Percentiles rank a stretch among this genome's conserved stretches.
Evolutionary conservation across 495 filamentous ascomycete genomes (phyloP).

Genomic region (Coniosporium apollinis): DNA sequence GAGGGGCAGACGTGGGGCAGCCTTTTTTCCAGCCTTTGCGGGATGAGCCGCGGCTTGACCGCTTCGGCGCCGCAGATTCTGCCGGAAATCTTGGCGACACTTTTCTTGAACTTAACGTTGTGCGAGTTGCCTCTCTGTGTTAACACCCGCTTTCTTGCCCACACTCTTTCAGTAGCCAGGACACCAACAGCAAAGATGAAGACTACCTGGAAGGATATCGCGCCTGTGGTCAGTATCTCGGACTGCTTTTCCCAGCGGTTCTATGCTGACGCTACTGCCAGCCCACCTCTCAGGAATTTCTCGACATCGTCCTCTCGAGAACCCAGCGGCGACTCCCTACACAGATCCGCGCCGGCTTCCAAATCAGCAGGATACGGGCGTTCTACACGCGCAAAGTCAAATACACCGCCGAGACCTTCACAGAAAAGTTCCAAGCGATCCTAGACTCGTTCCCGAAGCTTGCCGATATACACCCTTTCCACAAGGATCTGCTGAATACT

Average conservation of each 20-base stretch:
- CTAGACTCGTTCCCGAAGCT: conserved; percentile 88
- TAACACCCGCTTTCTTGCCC: too few species aligned
- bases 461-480: conserved; percentile 93
- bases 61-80: too few species aligned
- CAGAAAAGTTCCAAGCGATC: conserved; percentile 77
- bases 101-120: too few species aligned
- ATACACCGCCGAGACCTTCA: conserved; percentile 94
- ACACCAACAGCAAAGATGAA: conserved; percentile 42
- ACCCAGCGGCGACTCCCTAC: conserved; percentile 91
- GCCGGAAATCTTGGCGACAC: too few species aligned
- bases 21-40: too few species aligned
- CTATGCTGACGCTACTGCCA: too few species aligned
- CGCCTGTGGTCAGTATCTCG: too few species aligned
- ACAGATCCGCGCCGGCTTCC: conserved; percentile 89
- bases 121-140: too few species aligned
- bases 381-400: conserved; percentile 99
- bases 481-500: conserved; percentile 71
- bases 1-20: too few species aligned
- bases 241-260: too few species aligned
- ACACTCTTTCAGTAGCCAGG: too few species aligned
- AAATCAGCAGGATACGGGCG: conserved; percentile 86
- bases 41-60: too few species aligned
- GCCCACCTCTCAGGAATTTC: conserved; percentile 87
- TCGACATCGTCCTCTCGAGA: conserved; percentile 88
- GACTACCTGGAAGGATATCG: conserved; percentile 64